A percentile compares a stretch with the other conserved stretches of the same genome.
phyloP scores from a whole-genome alignment of 805 yeast species.

The Candida tallmaniae region DNA sequence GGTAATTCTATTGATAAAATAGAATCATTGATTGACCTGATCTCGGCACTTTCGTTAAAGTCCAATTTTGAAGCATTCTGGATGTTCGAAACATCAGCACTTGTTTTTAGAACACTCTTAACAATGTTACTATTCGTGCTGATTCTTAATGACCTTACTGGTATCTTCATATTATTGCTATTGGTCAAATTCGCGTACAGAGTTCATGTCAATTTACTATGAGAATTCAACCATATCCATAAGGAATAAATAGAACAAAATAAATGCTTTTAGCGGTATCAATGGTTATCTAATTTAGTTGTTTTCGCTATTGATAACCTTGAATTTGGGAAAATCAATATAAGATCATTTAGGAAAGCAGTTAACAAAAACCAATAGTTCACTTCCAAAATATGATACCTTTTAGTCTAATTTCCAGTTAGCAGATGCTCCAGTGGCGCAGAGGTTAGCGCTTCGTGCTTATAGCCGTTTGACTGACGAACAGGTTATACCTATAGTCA shows the following conservation, averaged over 20 bases:
- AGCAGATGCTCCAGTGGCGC: conserved; percentile 44
- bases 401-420: too few species aligned
- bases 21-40: conserved; percentile 15
- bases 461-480: conserved; percentile 42
- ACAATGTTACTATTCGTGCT: background rate
- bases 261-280: too few species aligned
- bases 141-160: background rate
- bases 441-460: conserved; percentile 55
- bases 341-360: too few species aligned
- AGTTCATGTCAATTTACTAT: too few species aligned
- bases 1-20: conserved; percentile 49
- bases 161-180: background rate
- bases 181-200: conserved; percentile 1
- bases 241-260: too few species aligned
- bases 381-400: too few species aligned
- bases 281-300: too few species aligned
- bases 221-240: too few species aligned
- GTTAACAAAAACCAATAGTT: too few species aligned
- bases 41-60: background rate
- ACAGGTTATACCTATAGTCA: conserved; percentile 43
- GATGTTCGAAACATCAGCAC: conserved; percentile 9
- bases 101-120: conserved; percentile 2
- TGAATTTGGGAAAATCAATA: too few species aligned
- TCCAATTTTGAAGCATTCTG: conserved; percentile 12
- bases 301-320: too few species aligned